These are phyloP conservation scores for Klebsormidium nitens DNA, from an alignment of 139 green algal species.

Conservation along the genomic window DNA sequence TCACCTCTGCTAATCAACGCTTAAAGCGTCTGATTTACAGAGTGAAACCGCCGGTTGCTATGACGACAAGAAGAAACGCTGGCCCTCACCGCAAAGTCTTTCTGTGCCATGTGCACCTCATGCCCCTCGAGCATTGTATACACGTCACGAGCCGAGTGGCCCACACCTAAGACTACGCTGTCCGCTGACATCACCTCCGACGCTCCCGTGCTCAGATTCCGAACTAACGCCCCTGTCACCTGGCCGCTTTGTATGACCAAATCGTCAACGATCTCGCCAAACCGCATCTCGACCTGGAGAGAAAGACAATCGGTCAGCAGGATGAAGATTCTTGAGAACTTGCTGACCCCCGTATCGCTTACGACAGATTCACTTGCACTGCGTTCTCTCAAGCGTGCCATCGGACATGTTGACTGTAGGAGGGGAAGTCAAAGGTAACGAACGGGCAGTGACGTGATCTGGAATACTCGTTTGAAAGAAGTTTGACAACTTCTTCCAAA, in stretches of 20 bases:
- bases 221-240: slow-evolving; percentile 43
- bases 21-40: too few species aligned
- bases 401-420: too few species aligned
- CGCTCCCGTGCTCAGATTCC: background rate
- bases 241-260: slow-evolving; percentile 46
- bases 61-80: too few species aligned
- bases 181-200: slow-evolving; percentile 40
- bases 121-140: slow-evolving; percentile 49
- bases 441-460: too few species aligned
- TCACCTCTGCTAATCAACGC: too few species aligned
- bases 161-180: slow-evolving; percentile 56
- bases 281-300: slow-evolving; percentile 55
- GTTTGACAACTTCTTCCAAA: too few species aligned
- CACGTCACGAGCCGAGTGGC: slow-evolving; percentile 45
- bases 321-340: background rate
- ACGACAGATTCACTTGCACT: too few species aligned
- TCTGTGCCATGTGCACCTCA: slow-evolving; percentile 57
- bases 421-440: too few species aligned
- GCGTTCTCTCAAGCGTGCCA: too few species aligned
- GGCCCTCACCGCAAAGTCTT: slow-evolving; percentile 62
- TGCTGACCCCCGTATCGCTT: too few species aligned
- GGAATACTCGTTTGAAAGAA: too few species aligned
- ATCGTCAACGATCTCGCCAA: slow-evolving; percentile 53
- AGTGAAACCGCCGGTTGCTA: too few species aligned
- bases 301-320: slow-evolving; percentile 21